phyloP scores from a whole-genome alignment of 1,284 basidiomycete genomes.

The Stygiomarasmius scandens region DNA sequence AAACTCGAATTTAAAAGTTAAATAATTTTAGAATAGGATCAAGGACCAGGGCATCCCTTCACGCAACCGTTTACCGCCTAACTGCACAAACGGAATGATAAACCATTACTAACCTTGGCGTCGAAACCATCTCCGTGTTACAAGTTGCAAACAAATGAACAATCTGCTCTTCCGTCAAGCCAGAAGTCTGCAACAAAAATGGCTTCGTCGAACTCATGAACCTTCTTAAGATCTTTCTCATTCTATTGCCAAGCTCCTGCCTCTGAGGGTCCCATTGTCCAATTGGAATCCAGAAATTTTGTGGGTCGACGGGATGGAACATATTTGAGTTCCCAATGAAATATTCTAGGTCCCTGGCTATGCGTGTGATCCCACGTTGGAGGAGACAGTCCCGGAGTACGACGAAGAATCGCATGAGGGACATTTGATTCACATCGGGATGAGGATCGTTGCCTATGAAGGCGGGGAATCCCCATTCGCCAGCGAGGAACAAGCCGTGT shows the following conservation, averaged over 20 bases:
- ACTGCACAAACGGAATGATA: background rate
- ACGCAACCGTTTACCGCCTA: background rate
- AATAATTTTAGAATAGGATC: no score
- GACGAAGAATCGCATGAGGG: constrained; percentile 42
- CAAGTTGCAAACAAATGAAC: constrained; percentile 40
- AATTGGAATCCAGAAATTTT: constrained; percentile 41
- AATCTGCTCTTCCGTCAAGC: constrained; percentile 34
- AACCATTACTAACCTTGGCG: background rate
- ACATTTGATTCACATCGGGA: constrained; percentile 24
- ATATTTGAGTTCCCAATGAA: background rate
- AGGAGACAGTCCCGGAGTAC: constrained; percentile 40
- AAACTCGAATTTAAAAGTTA: no score
- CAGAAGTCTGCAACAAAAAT: constrained; percentile 34
- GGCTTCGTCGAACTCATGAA: constrained; percentile 44
- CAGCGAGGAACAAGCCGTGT: constrained; percentile 67
- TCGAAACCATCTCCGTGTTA: constrained; percentile 38
- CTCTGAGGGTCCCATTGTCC: constrained; percentile 48
- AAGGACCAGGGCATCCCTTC: no score
- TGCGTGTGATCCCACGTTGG: constrained; percentile 31
- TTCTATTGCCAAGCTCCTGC: constrained; percentile 38
- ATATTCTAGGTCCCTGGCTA: constrained; percentile 25
- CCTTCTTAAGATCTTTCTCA: constrained; percentile 30
- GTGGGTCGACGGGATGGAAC: background rate
- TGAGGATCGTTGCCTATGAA: constrained; percentile 28
- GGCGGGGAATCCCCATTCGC: constrained; percentile 54